phyloP scores from a whole-genome alignment of 2,329 filamentous ascomycete genomes.

The Karstenula rhodostoma region DNA sequence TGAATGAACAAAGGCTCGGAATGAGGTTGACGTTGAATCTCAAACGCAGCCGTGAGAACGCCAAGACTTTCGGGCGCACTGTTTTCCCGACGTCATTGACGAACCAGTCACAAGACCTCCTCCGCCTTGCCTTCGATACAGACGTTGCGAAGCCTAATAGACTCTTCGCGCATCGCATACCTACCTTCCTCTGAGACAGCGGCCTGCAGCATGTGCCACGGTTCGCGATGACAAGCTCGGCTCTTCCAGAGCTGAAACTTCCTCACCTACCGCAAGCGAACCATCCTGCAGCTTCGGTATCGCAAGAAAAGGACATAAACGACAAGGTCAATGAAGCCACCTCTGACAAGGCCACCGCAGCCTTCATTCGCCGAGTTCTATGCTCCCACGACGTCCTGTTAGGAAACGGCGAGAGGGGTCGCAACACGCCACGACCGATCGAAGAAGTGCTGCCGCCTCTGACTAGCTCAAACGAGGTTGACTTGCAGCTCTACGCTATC shows the following conservation, averaged over 20 bases:
- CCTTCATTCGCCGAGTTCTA: conserved; percentile 82
- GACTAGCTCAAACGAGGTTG: conserved; percentile 92
- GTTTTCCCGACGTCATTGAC: conserved; percentile 16
- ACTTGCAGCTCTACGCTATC: conserved; percentile 90
- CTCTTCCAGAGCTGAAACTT: conserved; percentile 29
- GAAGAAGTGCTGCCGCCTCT: conserved; percentile 87
- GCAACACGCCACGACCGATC: conserved; percentile 71
- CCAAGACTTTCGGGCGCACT: conserved; percentile 16
- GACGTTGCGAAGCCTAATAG: not conserved
- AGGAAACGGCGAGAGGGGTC: conserved; percentile 59
- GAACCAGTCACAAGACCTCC: not conserved
- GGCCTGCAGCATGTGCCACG: conserved; percentile 25
- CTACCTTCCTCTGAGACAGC: not conserved
- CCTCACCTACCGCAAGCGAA: conserved; percentile 24
- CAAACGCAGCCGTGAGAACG: conserved; percentile 6
- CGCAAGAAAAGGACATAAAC: conserved; percentile 29
- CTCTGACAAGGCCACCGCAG: conserved; percentile 79
- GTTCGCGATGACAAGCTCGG: conserved; percentile 40
- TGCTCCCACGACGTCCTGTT: conserved; percentile 70
- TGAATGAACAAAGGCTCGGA: not conserved
- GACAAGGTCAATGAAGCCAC: conserved; percentile 53
- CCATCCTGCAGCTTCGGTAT: conserved; percentile 25
- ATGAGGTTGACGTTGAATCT: not conserved
- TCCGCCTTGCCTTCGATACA: not conserved
- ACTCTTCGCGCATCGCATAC: not conserved